phyloP scores from a whole-genome alignment of 2,329 filamentous ascomycete species.

The Setomelanomma holmii region DNA sequence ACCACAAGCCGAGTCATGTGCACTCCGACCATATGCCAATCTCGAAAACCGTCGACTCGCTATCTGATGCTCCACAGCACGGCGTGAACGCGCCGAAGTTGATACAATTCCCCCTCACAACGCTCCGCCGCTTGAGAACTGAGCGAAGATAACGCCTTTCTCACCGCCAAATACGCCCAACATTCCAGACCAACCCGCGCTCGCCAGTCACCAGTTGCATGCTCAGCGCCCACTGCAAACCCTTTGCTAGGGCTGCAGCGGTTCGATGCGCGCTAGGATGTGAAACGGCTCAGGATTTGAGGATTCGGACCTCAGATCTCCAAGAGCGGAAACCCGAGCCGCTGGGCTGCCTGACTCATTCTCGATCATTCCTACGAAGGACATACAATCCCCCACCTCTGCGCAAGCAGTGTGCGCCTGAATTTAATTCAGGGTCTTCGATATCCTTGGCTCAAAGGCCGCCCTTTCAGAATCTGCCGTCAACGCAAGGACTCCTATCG shows the following conservation, averaged over 20 bases:
- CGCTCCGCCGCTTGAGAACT: not conserved
- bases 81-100: not conserved
- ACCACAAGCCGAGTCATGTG: not conserved
- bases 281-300: not conserved
- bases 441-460: too few relatives aligned
- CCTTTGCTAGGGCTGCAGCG: not conserved
- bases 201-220: too few relatives aligned
- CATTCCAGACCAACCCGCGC: too few relatives aligned
- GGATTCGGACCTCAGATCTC: not conserved
- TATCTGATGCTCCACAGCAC: not conserved
- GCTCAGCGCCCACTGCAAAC: too few relatives aligned
- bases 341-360: slow-evolving; percentile 5
- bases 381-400: too few relatives aligned
- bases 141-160: too few relatives aligned
- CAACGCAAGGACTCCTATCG: too few relatives aligned
- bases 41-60: not conserved
- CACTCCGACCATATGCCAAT: not conserved
- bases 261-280: not conserved
- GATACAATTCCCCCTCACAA: not conserved
- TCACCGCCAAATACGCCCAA: too few relatives aligned
- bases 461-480: too few relatives aligned
- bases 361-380: not conserved
- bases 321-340: not conserved
- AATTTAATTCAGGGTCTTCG: too few relatives aligned
- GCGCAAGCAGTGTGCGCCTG: too few relatives aligned